Evolutionary conservation across 495 filamentous ascomycete species (phyloP).

Genomic region (Aspergillus ellipticus): DNA sequence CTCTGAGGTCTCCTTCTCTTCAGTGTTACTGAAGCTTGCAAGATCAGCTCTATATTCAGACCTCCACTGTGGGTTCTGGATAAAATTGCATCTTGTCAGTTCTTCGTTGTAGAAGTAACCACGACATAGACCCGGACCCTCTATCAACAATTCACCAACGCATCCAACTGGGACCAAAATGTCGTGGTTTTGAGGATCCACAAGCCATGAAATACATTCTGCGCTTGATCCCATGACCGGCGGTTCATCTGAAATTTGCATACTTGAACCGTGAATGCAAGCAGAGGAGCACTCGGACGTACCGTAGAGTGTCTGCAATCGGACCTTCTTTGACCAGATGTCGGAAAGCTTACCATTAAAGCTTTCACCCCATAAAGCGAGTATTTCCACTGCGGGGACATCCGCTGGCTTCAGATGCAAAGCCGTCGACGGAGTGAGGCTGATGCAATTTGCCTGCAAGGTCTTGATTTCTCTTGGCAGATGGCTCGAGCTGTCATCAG

Average conservation of each 20-base stretch:
- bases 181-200: constrained; percentile 50
- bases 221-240: constrained; percentile 23
- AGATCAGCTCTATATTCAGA: not conserved
- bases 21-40: not conserved
- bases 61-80: constrained; percentile 47
- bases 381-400: constrained; percentile 15
- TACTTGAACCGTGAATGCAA: constrained; percentile 18
- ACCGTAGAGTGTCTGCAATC: constrained; percentile 34
- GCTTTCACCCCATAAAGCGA: constrained; percentile 21
- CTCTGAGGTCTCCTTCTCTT: not conserved
- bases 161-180: constrained; percentile 53
- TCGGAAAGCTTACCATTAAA: constrained; percentile 9
- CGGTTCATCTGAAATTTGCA: constrained; percentile 2
- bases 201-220: constrained; percentile 48
- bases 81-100: constrained; percentile 41
- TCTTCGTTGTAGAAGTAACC: constrained; percentile 47
- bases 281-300: constrained; percentile 34
- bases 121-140: constrained; percentile 51
- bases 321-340: constrained; percentile 15
- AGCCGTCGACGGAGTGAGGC: constrained; percentile 33
- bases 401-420: constrained; percentile 13
- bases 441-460: constrained; percentile 29
- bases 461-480: constrained; percentile 33
- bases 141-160: constrained; percentile 60
- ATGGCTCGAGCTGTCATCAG: constrained; percentile 25